A percentile compares a stretch with the other conserved stretches of the same genome.
These are phyloP conservation scores for Sphagnum contortum DNA, from an alignment of 225 moss, liverwort and hornwort genomes.

Conservation along the genomic window DNA sequence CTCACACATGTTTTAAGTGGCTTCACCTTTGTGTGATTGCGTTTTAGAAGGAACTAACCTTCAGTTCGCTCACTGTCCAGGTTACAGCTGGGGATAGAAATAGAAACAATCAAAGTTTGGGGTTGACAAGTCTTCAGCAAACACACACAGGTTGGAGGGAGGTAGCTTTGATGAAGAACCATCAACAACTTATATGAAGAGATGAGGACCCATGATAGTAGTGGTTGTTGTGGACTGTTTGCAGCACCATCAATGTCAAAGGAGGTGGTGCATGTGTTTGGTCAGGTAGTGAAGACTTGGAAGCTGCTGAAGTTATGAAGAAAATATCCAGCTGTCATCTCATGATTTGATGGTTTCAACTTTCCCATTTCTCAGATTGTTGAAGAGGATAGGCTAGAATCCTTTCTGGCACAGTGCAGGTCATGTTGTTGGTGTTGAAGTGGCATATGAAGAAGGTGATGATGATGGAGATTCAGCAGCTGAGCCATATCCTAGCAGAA, in stretches of 20 bases:
- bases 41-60: too few relatives aligned
- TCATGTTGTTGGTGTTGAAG: slow-evolving; percentile 21
- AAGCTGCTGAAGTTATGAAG: slow-evolving; percentile 6
- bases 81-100: slow-evolving; percentile 22
- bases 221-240: slow-evolving; percentile 2
- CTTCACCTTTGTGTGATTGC: too few relatives aligned
- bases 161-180: slow-evolving; percentile 11
- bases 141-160: slow-evolving; percentile 10
- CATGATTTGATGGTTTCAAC: too few relatives aligned
- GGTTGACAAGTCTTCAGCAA: slow-evolving; percentile 14
- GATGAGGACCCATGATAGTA: slow-evolving; percentile 8
- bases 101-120: slow-evolving; percentile 22
- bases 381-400: too few relatives aligned
- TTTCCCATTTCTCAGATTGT: too few relatives aligned
- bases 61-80: not conserved
- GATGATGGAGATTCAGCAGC: slow-evolving; percentile 41
- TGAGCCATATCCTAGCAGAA: too few relatives aligned
- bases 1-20: too few relatives aligned
- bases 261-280: slow-evolving; percentile 9
- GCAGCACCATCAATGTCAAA: slow-evolving; percentile 28
- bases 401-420: not conserved
- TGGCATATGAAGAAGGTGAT: slow-evolving; percentile 59
- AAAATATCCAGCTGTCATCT: not conserved
- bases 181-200: slow-evolving; percentile 10
- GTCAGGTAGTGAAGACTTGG: slow-evolving; percentile 10